Evolutionary conservation across 2,329 filamentous ascomycete genomes (phyloP).

Genomic region (Colletotrichum liriopes): DNA sequence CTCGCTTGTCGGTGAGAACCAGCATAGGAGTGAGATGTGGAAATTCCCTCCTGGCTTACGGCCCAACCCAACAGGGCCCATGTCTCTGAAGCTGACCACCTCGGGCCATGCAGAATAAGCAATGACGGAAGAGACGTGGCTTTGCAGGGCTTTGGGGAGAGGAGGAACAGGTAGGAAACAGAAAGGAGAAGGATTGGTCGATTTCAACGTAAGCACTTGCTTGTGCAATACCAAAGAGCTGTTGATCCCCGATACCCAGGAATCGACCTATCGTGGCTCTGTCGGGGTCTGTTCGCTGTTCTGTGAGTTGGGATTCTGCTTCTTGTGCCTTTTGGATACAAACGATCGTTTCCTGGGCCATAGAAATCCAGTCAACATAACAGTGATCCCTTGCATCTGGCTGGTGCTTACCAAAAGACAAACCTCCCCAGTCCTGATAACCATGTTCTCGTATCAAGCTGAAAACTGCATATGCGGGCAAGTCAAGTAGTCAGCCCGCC

Average conservation of each 20-base stretch:
- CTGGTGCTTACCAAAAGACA: neutral
- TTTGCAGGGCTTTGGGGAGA: conserved; percentile 3
- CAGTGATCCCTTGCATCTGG: neutral
- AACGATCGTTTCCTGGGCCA: neutral
- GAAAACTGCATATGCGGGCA: conserved; percentile 14
- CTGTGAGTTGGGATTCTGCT: neutral
- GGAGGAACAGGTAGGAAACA: neutral
- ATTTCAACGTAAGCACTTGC: neutral
- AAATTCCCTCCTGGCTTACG: neutral
- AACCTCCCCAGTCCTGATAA: neutral
- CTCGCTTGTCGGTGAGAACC: conserved; percentile 23
- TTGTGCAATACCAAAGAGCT: too few species aligned
- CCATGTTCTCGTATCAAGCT: neutral
- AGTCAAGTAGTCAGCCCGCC: neutral
- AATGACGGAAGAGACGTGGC: conserved; percentile 24
- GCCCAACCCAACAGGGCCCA: neutral
- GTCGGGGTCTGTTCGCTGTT: neutral
- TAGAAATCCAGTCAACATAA: neutral
- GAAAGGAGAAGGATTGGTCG: neutral
- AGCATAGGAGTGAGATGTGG: neutral
- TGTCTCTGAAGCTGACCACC: conserved; percentile 29
- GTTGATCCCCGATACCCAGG: neutral
- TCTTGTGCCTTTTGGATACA: neutral
- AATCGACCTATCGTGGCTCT: neutral
- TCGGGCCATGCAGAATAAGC: conserved; percentile 34